Conservation (phyloP, 257 asterid genomes). For the Solanum paucissectum region DNA sequence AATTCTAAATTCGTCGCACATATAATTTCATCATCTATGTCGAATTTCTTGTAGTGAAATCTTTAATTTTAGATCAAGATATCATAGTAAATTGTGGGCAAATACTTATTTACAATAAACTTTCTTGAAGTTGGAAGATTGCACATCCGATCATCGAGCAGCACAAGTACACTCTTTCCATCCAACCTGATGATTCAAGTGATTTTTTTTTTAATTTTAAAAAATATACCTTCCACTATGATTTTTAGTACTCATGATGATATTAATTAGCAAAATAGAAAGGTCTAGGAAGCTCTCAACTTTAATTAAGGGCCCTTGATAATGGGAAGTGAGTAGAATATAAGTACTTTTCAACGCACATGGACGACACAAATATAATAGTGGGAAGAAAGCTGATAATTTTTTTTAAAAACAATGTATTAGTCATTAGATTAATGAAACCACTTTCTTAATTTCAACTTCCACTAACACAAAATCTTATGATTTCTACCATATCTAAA, state of each 20-base stretch:
- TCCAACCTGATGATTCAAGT: too few relatives aligned
- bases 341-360: background rate
- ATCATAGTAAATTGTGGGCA: background rate
- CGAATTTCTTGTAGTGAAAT: background rate
- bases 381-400: background rate
- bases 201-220: too few relatives aligned
- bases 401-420: background rate
- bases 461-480: background rate
- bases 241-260: background rate
- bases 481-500: background rate
- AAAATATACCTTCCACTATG: background rate
- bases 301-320: constrained; percentile 10
- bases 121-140: background rate
- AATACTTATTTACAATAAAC: background rate
- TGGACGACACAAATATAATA: background rate
- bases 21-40: background rate
- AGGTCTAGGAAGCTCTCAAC: background rate
- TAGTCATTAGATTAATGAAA: background rate
- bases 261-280: background rate
- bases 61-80: background rate
- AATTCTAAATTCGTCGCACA: too few relatives aligned
- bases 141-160: background rate
- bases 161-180: accelerated
- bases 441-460: background rate
- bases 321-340: constrained; percentile 9